A percentile compares a stretch with the other conserved stretches of the same genome.
These are phyloP conservation scores for Blastobotrys peoriensis DNA, from an alignment of 805 yeast genomes.

Conservation along the genomic window DNA sequence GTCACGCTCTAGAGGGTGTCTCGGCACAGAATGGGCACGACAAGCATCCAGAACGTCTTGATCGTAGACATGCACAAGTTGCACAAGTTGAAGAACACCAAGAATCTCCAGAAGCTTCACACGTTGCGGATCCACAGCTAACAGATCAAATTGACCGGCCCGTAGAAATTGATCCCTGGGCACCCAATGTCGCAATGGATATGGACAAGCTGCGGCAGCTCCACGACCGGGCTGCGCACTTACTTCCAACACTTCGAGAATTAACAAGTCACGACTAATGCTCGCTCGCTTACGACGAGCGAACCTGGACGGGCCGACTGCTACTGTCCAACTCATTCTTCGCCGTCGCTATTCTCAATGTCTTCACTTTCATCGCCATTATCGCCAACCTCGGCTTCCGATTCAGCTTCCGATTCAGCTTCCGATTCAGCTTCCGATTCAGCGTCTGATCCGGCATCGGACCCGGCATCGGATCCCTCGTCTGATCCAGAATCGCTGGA, in stretches of 20 bases:
- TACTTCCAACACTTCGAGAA: slow-evolving; percentile 21
- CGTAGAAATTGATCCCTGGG: no score
- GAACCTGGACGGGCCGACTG: no score
- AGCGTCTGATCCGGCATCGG: slow-evolving; percentile 32
- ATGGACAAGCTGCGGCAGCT: slow-evolving; percentile 6
- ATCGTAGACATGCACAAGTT: no score
- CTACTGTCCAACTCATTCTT: no score
- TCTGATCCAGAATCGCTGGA: slow-evolving; percentile 28
- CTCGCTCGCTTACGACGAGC: neutral
- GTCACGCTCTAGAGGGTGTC: no score
- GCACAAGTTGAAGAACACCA: no score
- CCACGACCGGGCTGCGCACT: slow-evolving; percentile 11
- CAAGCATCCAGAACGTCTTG: no score
- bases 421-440: slow-evolving; percentile 34
- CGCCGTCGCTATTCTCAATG: slow-evolving; percentile 20
- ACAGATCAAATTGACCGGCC: no score
- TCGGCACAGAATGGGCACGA: no score
- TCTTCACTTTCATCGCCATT: slow-evolving; percentile 19
- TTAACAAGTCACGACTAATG: slow-evolving; percentile 12
- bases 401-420: slow-evolving; percentile 34
- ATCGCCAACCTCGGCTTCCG: slow-evolving; percentile 26
- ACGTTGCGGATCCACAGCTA: no score
- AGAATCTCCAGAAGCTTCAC: no score
- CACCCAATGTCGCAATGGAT: slow-evolving; percentile 8
- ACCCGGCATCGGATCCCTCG: slow-evolving; percentile 35